phyloP scores from a whole-genome alignment of 2,329 filamentous ascomycete species.

The Lecanicillium sp. region DNA sequence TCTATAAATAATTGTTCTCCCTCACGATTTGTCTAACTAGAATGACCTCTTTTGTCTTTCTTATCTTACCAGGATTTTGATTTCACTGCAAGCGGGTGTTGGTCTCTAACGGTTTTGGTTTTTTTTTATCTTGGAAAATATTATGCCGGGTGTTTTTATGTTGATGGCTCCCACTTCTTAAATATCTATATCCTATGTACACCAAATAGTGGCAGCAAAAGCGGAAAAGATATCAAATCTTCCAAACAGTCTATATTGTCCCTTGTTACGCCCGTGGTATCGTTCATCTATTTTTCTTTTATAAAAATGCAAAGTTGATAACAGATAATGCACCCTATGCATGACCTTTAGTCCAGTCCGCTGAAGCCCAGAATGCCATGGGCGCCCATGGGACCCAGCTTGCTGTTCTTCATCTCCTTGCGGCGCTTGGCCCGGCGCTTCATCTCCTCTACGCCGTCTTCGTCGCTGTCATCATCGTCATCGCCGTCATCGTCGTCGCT shows the following conservation, averaged over 20 bases:
- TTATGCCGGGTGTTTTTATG: neutral
- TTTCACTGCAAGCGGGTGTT: no score
- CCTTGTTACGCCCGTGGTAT: slow-evolving; percentile 4
- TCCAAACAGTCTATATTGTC: neutral
- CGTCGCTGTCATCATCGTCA: slow-evolving; percentile 29
- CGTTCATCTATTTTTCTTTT: slow-evolving; percentile 4
- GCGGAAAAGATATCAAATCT: neutral
- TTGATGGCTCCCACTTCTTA: neutral
- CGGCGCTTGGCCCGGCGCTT: slow-evolving; percentile 41
- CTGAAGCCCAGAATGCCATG: slow-evolving; percentile 47
- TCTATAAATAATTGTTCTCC: slow-evolving; percentile 19
- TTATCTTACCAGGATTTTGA: neutral
- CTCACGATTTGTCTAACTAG: neutral
- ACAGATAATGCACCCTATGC: neutral
- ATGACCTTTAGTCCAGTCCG: slow-evolving; percentile 34
- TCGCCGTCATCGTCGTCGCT: slow-evolving; percentile 40
- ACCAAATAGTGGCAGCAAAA: neutral
- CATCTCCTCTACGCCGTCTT: slow-evolving; percentile 29
- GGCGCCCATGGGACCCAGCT: slow-evolving; percentile 44
- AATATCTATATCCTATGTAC: neutral
- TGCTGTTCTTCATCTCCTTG: slow-evolving; percentile 36
- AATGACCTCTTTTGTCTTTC: neutral
- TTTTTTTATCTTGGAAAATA: neutral
- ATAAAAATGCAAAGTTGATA: neutral
- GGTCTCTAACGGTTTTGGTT: no score